Conservation (phyloP, 2,329 filamentous ascomycete species). For the Trichoderma semiorbis region DNA sequence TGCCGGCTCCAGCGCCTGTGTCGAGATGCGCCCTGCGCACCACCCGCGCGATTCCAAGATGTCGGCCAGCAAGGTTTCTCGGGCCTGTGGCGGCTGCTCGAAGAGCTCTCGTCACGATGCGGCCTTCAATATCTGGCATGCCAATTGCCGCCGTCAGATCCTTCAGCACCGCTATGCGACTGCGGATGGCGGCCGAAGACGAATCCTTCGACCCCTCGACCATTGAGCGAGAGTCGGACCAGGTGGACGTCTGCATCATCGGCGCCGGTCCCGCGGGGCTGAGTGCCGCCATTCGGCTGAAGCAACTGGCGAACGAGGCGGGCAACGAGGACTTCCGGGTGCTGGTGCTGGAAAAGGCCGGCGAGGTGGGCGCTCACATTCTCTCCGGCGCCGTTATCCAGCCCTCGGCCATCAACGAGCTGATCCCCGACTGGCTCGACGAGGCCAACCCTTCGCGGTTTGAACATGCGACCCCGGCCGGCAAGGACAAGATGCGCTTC, state of each 20-base stretch:
- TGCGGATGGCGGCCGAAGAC: slow-evolving; percentile 33
- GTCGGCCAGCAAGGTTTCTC: slow-evolving; percentile 26
- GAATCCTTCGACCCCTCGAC: slow-evolving; percentile 62
- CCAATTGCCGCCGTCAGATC: slow-evolving; percentile 27
- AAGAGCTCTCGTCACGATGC: slow-evolving; percentile 21
- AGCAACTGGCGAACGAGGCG: slow-evolving; percentile 90
- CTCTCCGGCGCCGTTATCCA: slow-evolving; percentile 94
- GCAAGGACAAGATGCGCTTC: slow-evolving; percentile 86
- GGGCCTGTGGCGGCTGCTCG: slow-evolving; percentile 25
- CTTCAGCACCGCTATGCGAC: slow-evolving; percentile 36
- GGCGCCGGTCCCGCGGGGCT: slow-evolving; percentile 94
- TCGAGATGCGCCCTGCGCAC: slow-evolving; percentile 40
- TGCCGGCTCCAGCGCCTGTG: slow-evolving; percentile 38
- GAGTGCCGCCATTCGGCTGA: slow-evolving; percentile 87
- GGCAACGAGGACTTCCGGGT: slow-evolving; percentile 96
- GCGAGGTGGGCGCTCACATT: slow-evolving; percentile 91
- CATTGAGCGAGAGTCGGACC: slow-evolving; percentile 82
- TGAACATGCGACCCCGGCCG: slow-evolving; percentile 80
- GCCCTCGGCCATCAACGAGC: slow-evolving; percentile 80
- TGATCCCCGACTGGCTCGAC: slow-evolving; percentile 89
- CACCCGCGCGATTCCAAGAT: slow-evolving; percentile 32
- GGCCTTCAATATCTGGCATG: slow-evolving; percentile 21
- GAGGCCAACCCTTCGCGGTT: slow-evolving; percentile 87
- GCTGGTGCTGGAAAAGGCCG: slow-evolving; percentile 88
- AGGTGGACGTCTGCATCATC: slow-evolving; percentile 95